Conservation (phyloP, 2,329 filamentous ascomycete genomes). For the Fusarium compactum region DNA sequence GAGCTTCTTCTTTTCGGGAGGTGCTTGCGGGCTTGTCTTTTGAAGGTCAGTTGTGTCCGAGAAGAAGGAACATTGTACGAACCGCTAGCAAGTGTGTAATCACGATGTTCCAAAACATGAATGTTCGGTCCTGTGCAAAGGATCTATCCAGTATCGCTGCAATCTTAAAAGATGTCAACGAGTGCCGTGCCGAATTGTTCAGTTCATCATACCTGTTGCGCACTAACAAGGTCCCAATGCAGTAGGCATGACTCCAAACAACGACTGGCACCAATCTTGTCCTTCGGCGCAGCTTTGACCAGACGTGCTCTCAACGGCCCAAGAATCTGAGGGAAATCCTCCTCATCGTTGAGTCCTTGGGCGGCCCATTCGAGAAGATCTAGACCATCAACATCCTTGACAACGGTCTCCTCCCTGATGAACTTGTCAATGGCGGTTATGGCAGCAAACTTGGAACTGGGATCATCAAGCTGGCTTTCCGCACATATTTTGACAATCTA, state of each 20-base stretch:
- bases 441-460: constrained; percentile 59
- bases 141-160: constrained; percentile 65
- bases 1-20: constrained; percentile 62
- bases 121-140: constrained; percentile 60
- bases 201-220: constrained; percentile 62
- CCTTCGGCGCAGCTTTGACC: constrained; percentile 65
- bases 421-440: constrained; percentile 60
- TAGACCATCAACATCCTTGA: constrained; percentile 64
- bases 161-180: constrained; percentile 54
- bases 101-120: constrained; percentile 67
- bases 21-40: constrained; percentile 61
- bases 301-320: constrained; percentile 63
- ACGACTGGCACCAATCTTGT: constrained; percentile 55
- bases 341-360: constrained; percentile 53
- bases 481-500: constrained; percentile 63
- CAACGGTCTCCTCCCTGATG: constrained; percentile 59
- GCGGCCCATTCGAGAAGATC: constrained; percentile 68
- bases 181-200: too few species aligned
- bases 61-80: constrained; percentile 37
- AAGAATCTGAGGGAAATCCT: constrained; percentile 61
- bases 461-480: constrained; percentile 65
- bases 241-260: constrained; percentile 66
- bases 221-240: constrained; percentile 67
- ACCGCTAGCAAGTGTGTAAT: constrained; percentile 67
- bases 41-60: constrained; percentile 10